Evolutionary conservation across 768 basidiomycete genomes (phyloP).

Genomic region (Pholiota microspora): DNA sequence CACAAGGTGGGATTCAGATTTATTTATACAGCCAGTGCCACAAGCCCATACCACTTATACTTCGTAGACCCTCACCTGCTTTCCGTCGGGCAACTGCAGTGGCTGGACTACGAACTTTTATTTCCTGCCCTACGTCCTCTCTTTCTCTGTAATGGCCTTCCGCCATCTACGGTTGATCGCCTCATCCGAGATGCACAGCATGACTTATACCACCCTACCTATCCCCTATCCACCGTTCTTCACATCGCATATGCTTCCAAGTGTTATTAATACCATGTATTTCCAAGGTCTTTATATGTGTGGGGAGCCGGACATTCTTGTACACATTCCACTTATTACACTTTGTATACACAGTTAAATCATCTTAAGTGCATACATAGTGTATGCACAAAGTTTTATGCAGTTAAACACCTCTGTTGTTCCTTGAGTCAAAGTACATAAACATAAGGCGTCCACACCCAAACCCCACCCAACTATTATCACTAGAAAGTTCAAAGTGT

Average conservation of each 20-base stretch:
- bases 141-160: conserved; percentile 50
- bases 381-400: conserved; percentile 21
- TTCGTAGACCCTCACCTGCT: conserved; percentile 52
- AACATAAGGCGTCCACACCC: conserved; percentile 46
- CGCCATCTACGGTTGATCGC: conserved; percentile 50
- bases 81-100: conserved; percentile 67
- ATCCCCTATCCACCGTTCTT: conserved; percentile 47
- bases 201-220: conserved; percentile 61
- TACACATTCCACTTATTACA: neutral
- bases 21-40: conserved; percentile 1
- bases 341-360: too few relatives aligned
- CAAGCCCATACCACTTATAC: neutral
- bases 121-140: conserved; percentile 62
- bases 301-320: neutral
- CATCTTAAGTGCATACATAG: too few relatives aligned
- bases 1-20: conserved; percentile 41
- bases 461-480: conserved; percentile 31
- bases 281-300: too few relatives aligned
- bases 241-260: conserved; percentile 59
- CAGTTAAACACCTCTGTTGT: conserved; percentile 57
- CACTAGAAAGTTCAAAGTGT: conserved; percentile 18
- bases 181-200: conserved; percentile 62
- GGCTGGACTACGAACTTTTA: conserved; percentile 71
- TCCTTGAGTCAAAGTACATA: conserved; percentile 46
- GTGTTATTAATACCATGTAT: conserved; percentile 1